A percentile compares a stretch with the other conserved stretches of the same genome.
Evolutionary conservation across 2,329 filamentous ascomycete species (phyloP).

Genomic region (Colletotrichum navitas): DNA sequence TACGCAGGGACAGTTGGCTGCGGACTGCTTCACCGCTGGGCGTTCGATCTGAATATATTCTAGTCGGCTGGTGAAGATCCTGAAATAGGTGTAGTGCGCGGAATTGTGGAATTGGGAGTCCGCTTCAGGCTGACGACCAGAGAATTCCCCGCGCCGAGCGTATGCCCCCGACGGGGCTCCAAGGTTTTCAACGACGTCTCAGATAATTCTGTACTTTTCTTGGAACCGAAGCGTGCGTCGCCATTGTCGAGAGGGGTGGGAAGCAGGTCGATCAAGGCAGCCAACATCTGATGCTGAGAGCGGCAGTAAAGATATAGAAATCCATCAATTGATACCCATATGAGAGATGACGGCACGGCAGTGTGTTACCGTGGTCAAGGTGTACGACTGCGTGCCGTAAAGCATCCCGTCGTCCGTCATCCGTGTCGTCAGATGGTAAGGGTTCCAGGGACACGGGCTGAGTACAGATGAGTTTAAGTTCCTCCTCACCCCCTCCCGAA

Average conservation of each 20-base stretch:
- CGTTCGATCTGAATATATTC: neutral
- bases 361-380: neutral
- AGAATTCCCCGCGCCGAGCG: conserved; percentile 15
- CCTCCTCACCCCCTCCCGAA: neutral
- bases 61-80: neutral
- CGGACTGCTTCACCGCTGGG: neutral
- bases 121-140: neutral
- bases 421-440: conserved; percentile 23
- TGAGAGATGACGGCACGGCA: conserved; percentile 6
- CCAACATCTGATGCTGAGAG: neutral
- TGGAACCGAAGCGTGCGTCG: conserved; percentile 25
- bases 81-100: neutral
- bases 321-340: neutral
- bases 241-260: neutral
- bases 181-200: conserved; percentile 32
- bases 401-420: conserved; percentile 17
- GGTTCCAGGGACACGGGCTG: conserved; percentile 25
- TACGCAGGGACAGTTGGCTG: neutral
- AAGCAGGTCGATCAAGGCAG: conserved; percentile 20
- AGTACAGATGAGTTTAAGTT: neutral
- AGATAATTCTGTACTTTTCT: conserved; percentile 8
- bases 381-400: conserved; percentile 4
- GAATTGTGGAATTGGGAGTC: neutral
- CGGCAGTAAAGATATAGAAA: neutral
- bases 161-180: conserved; percentile 4